phyloP scores from a whole-genome alignment of 495 filamentous ascomycete genomes.

The Parathielavia appendiculata region DNA sequence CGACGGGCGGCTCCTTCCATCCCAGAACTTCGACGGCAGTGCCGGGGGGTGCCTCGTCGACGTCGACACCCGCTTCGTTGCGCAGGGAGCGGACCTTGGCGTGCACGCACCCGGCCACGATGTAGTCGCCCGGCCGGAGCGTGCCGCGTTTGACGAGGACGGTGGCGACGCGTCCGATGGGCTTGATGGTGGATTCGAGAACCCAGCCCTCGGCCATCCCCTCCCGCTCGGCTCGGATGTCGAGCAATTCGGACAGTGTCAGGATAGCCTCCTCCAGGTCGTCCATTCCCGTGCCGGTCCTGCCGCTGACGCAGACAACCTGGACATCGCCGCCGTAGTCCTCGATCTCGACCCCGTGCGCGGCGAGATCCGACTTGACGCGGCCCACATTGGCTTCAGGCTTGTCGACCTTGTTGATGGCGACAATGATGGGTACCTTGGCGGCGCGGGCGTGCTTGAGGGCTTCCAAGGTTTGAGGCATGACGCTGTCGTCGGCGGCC shows the following conservation, averaged over 20 bases:
- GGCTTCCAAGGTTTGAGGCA: slow-evolving; percentile 93
- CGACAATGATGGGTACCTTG: slow-evolving; percentile 91
- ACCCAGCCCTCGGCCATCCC: slow-evolving; percentile 89
- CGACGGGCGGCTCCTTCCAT: slow-evolving; percentile 86
- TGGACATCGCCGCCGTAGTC: slow-evolving; percentile 95
- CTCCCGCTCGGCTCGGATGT: slow-evolving; percentile 73
- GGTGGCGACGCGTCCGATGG: slow-evolving; percentile 80
- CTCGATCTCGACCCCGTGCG: slow-evolving; percentile 86
- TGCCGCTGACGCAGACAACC: slow-evolving; percentile 83
- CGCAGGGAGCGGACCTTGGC: slow-evolving; percentile 73
- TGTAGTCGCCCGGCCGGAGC: slow-evolving; percentile 69
- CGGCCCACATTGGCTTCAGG: slow-evolving; percentile 68
- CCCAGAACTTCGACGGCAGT: slow-evolving; percentile 89
- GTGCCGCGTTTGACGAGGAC: slow-evolving; percentile 85
- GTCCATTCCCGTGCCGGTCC: slow-evolving; percentile 86
- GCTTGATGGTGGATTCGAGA: slow-evolving; percentile 86
- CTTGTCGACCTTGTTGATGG: slow-evolving; percentile 97
- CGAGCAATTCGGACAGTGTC: slow-evolving; percentile 78
- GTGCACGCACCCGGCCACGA: slow-evolving; percentile 86
- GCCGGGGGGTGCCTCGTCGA: slow-evolving; percentile 75
- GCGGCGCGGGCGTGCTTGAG: slow-evolving; percentile 91
- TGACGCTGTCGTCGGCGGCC: slow-evolving; percentile 95
- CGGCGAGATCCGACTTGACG: slow-evolving; percentile 81
- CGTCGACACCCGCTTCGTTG: slow-evolving; percentile 73
- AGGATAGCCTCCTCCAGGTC: slow-evolving; percentile 88